These are phyloP conservation scores for Fraxinus paxiana DNA, from an alignment of 305 asterid genomes.

Conservation along the genomic window DNA sequence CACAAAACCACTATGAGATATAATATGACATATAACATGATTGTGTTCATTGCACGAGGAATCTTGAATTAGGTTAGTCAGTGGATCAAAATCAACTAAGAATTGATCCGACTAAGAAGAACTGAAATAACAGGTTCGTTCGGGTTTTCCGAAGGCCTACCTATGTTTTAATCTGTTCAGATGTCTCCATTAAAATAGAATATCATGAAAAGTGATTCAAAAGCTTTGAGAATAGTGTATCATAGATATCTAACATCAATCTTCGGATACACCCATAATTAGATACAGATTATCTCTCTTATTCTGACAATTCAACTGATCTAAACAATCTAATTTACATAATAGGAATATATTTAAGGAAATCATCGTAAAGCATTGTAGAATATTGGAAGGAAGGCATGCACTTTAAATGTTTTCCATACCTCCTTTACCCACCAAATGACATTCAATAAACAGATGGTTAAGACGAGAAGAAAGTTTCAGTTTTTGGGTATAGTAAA, in stretches of 20 bases:
- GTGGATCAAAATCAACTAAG: neutral
- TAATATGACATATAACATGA: neutral
- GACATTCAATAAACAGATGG: neutral
- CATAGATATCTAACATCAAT: neutral
- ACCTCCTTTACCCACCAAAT: neutral
- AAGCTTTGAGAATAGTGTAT: neutral
- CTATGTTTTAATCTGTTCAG: neutral
- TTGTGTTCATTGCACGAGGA: neutral
- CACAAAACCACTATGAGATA: neutral
- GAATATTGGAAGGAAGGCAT: neutral
- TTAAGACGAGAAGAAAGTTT: neutral
- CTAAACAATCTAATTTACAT: neutral
- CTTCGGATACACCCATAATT: neutral
- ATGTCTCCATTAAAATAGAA: neutral
- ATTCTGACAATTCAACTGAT: neutral
- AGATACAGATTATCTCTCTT: neutral
- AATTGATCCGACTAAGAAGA: neutral
- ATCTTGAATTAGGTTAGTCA: neutral
- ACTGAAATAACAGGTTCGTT: neutral
- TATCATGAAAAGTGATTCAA: neutral
- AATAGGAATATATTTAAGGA: neutral
- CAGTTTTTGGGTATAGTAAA: neutral
- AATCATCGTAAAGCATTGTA: neutral
- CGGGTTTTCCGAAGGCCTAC: neutral
- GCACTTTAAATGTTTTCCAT: neutral